These are phyloP conservation scores for Nannizziopsis arthrosporioides DNA, from an alignment of 2,329 filamentous ascomycete species.

Conservation along the genomic window DNA sequence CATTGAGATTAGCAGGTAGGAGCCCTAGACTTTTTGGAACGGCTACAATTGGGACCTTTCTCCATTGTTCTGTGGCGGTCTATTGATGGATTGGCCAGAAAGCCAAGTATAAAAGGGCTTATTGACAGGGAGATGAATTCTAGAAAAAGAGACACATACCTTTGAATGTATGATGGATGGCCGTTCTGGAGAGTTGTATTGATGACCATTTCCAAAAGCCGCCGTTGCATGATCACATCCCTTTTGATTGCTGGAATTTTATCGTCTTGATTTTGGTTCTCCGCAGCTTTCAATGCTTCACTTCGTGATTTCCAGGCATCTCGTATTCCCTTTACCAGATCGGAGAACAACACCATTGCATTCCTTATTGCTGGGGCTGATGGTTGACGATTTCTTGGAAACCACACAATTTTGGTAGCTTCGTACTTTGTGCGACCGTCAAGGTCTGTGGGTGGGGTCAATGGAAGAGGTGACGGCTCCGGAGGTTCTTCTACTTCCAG, in stretches of 20 bases:
- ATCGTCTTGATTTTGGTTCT: constrained; percentile 44
- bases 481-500: constrained; percentile 33
- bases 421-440: constrained; percentile 47
- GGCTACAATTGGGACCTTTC: constrained; percentile 28
- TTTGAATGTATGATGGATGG: constrained; percentile 38
- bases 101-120: constrained; percentile 10
- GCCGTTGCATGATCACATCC: constrained; percentile 46
- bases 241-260: constrained; percentile 46
- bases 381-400: constrained; percentile 41
- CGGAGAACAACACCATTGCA: constrained; percentile 47
- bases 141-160: constrained; percentile 31
- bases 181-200: constrained; percentile 34
- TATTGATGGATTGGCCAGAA: constrained; percentile 22
- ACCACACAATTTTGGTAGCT: constrained; percentile 51
- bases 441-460: constrained; percentile 41
- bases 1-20: constrained; percentile 19
- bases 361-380: constrained; percentile 42
- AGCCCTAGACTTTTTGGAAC: constrained; percentile 20
- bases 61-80: constrained; percentile 27
- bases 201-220: constrained; percentile 44
- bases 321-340: constrained; percentile 47
- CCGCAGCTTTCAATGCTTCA: constrained; percentile 46
- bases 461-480: constrained; percentile 45
- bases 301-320: constrained; percentile 51
- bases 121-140: constrained; percentile 8